phyloP scores from a whole-genome alignment of 192 early-diverging fungal genomes.

The Linnemannia exigua region DNA sequence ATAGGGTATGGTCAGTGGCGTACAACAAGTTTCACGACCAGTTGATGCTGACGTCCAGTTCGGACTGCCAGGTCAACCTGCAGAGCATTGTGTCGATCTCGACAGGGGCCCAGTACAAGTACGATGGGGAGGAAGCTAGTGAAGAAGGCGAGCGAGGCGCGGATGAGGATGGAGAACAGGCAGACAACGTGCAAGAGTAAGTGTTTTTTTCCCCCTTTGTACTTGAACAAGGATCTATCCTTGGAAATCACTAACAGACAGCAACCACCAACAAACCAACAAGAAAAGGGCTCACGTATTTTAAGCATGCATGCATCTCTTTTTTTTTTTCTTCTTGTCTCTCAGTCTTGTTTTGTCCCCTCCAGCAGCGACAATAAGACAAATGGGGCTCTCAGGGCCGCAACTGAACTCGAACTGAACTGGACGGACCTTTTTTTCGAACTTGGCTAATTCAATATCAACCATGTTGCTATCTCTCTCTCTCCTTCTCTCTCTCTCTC shows the following conservation, averaged over 20 bases:
- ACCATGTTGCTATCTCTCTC: neutral
- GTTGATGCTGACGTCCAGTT: conserved; percentile 86
- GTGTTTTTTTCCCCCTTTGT: neutral
- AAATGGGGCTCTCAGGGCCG: neutral
- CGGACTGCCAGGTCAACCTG: conserved; percentile 90
- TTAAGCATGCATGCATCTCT: conserved; percentile 9
- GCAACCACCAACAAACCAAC: neutral
- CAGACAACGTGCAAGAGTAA: conserved; percentile 49
- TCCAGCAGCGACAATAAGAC: neutral
- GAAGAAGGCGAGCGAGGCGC: conserved; percentile 37
- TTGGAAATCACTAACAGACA: neutral
- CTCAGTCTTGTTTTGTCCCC: neutral
- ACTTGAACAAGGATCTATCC: too few relatives aligned
- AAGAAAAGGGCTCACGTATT: neutral
- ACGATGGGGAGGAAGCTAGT: conserved; percentile 56
- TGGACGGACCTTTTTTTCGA: neutral
- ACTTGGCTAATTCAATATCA: neutral
- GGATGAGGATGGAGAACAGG: conserved; percentile 30
- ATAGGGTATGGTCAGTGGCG: conserved; percentile 85
- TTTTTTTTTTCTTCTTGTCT: conserved; percentile 10
- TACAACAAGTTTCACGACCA: conserved; percentile 96
- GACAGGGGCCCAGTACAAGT: conserved; percentile 72
- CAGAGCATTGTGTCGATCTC: conserved; percentile 90
- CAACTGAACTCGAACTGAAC: neutral
- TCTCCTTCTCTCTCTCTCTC: neutral